phyloP scores from a whole-genome alignment of 2,329 filamentous ascomycete species.

The Cucurbitaria berberidis region DNA sequence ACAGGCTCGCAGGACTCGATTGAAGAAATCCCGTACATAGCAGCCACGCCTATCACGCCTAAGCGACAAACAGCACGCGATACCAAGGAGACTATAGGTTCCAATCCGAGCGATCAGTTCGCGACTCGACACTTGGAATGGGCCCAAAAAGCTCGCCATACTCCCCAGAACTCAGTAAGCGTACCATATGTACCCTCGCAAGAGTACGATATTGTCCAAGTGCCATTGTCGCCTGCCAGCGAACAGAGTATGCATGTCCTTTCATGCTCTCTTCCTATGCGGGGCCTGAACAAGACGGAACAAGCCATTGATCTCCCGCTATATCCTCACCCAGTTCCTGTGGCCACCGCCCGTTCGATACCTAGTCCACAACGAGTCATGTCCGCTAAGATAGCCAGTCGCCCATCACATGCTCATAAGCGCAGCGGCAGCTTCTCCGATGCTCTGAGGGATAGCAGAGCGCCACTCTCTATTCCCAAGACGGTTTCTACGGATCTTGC shows the following conservation, averaged over 20 bases:
- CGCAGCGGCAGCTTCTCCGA: conserved; percentile 88
- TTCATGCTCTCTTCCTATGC: conserved; percentile 66
- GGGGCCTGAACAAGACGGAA: conserved; percentile 42
- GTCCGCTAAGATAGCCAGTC: conserved; percentile 33
- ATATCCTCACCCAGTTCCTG: conserved; percentile 47
- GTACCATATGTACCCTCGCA: conserved; percentile 43
- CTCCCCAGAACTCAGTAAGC: conserved; percentile 46
- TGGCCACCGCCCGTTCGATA: conserved; percentile 36
- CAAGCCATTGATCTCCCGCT: conserved; percentile 48
- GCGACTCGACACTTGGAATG: conserved; percentile 49
- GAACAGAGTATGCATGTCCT: conserved; percentile 62
- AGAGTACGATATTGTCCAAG: conserved; percentile 37
- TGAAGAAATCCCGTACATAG: conserved; percentile 24
- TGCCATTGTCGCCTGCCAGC: conserved; percentile 54
- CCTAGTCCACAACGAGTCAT: conserved; percentile 36
- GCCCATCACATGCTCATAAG: conserved; percentile 65
- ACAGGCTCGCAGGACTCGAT: conserved; percentile 50
- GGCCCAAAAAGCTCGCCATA: conserved; percentile 44
- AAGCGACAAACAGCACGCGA: conserved; percentile 31
- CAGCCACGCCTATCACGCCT: conserved; percentile 30
- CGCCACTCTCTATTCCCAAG: conserved; percentile 58
- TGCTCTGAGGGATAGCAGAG: conserved; percentile 73
- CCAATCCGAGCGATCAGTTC: conserved; percentile 48
- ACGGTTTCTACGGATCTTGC: conserved; percentile 49
- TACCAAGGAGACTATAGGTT: conserved; percentile 43